Evolutionary conservation across 2,329 filamentous ascomycete genomes (phyloP).

Genomic region (Davidsoniella neocaledoniae): DNA sequence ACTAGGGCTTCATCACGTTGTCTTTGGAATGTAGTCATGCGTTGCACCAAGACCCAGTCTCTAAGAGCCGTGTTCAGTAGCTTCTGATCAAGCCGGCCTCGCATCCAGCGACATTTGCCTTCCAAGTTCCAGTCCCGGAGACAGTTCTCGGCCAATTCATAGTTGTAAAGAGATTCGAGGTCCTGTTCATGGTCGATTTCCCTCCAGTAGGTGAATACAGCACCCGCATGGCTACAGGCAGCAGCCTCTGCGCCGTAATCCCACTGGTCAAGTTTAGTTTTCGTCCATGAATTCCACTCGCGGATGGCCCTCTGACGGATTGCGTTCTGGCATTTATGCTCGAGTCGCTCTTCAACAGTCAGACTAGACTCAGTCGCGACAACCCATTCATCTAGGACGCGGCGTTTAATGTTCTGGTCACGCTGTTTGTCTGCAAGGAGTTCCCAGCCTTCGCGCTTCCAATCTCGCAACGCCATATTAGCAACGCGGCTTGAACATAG

Average conservation of each 20-base stretch:
- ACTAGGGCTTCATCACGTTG: background rate
- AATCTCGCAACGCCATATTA: constrained; percentile 9
- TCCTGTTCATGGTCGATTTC: background rate
- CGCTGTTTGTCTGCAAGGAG: constrained; percentile 5
- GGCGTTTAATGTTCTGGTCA: constrained; percentile 7
- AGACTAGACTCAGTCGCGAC: constrained; percentile 2
- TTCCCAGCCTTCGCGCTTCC: constrained; percentile 9
- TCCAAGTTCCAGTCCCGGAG: constrained; percentile 12
- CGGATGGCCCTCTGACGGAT: background rate
- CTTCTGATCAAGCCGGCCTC: constrained; percentile 1
- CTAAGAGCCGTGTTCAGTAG: constrained; percentile 7
- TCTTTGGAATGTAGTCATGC: constrained; percentile 9
- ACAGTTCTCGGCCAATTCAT: constrained; percentile 1
- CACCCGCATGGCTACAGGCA: constrained; percentile 1
- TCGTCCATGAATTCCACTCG: constrained; percentile 5
- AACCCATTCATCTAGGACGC: constrained; percentile 12
- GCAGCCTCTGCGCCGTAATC: background rate
- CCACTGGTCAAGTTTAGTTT: background rate
- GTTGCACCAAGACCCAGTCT: constrained; percentile 12
- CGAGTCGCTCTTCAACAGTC: background rate
- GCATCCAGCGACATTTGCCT: constrained; percentile 9
- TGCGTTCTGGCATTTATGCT: constrained; percentile 1
- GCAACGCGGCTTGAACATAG: constrained; percentile 10
- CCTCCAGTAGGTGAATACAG: background rate
- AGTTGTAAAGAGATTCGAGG: constrained; percentile 4